Base-by-base conservation (phyloP, 2,329 filamentous ascomycete species). In the Metarhizium guizhouense region DNA sequence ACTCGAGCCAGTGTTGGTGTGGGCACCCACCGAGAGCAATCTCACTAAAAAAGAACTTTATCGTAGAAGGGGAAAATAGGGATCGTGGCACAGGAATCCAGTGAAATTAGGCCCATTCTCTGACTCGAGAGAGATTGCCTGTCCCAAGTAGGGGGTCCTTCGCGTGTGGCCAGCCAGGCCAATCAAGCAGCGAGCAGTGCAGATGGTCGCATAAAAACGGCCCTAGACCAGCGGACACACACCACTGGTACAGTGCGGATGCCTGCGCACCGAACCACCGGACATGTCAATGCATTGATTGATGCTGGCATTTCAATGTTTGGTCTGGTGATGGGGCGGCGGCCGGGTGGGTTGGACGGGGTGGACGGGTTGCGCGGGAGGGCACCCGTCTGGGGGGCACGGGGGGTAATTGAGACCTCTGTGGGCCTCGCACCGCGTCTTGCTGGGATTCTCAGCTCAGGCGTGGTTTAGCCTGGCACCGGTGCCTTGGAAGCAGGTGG, bases 231-330 rank as follows among this genome's bases (percentile, higher is more conserved):
- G 57, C 4, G 54, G 58, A 56, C 52, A 56, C 47, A 29, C 49
- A 50, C 61, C 49, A 57, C 59, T 54, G 54, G 59, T 61, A 69
- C 67, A 66, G 65, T 67, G 65, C 57, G 59, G 47, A 20, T 16
- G 38, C 36, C 51, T 20, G 48, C n/a, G 50, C 47, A 47, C 58
- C 47, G 32, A 38, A 11, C 34, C 14, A 38, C 29, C 3, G 18
- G 52, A 45, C 10, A 36, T 13, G 13, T 36, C 45, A 14, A 18
- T 38, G 42, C 54, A 51, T 18, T 42, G 36, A 25, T 25, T 25
- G 25, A 25, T 25, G 25, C 25, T 25, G 25, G 25, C 25, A 25
- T 25, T 25, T 25, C 25, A 25, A 25, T 25, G 25, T 25, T 25
- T 25, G 25, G 25, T 25, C 25, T 25, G 25, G 25, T 25, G 25